Base-by-base conservation (phyloP, 2,329 filamentous ascomycete genomes). In the Colletotrichum gigasporum region DNA sequence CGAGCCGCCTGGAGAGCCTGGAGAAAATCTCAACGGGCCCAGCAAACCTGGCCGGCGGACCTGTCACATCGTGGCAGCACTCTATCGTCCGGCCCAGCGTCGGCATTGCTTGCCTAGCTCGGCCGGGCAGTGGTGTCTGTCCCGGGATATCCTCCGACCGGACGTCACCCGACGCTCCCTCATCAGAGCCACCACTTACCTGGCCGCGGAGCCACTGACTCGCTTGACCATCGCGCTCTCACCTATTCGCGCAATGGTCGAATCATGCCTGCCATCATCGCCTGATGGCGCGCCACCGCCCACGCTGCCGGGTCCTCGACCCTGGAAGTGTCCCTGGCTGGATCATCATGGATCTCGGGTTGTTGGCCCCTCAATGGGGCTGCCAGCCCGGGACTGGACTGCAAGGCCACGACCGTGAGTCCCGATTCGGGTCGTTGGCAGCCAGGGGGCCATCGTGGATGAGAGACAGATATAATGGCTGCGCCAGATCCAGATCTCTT, bases 131-230 rank as follows among this genome's bases (percentile, higher is more conserved):
- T 47, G 16, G 45, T 1, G 18, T 10, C 7, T 51, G 12, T 16
- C 35, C 34, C 42, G 41, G 48, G 50, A 11, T 44, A 5, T 41
- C 28, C 34, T 48, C 56, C 42, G 41, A 44, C 14, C 56, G 56
- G 61, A 61, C 35, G 41, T 61, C 61, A 24, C 35, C 61, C 61
- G 48, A 61, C 41, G 12, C 24, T 18, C 37, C 39, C 39, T 44
- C 35, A n/a, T n/a, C n/a, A n/a, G n/a, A n/a, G n/a, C n/a, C n/a
- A 26, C n/a, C 20, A 9, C 30, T 48, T 32, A 28, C 28, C 56
- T 37, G 30, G 20, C n/a, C n/a, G n/a, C n/a, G n/a, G n/a, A n/a
- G n/a, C n/a, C n/a, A n/a, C 28, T 60, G 48, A 50, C 42, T 61
- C 56, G 34, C 18, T 30, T 42, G 35, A n/a, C 34, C 32, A 37